Evolutionary conservation across 2,329 filamentous ascomycete genomes (phyloP).

Genomic region (Alternaria dauci): DNA sequence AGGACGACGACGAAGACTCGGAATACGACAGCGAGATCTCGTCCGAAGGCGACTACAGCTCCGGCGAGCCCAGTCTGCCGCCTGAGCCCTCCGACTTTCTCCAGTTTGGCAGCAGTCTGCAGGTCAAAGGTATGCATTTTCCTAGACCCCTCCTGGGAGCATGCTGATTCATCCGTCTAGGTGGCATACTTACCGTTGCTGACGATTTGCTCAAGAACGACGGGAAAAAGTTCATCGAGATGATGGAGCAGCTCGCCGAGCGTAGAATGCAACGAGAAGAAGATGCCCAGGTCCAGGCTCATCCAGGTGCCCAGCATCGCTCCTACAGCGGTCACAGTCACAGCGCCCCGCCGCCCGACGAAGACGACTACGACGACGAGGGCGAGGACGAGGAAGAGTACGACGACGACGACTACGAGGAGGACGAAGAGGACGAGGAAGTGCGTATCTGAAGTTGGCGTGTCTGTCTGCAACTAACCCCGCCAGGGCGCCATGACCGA

Average conservation of each 20-base stretch:
- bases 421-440: slow-evolving; percentile 47
- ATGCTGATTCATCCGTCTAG: slow-evolving; percentile 58
- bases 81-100: slow-evolving; percentile 85
- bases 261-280: slow-evolving; percentile 96
- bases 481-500: slow-evolving; percentile 93
- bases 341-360: slow-evolving; percentile 68
- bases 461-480: slow-evolving; percentile 33
- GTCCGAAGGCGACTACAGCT: slow-evolving; percentile 72
- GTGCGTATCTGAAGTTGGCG: slow-evolving; percentile 34
- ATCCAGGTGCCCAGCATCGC: slow-evolving; percentile 62
- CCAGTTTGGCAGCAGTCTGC: slow-evolving; percentile 96
- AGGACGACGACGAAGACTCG: slow-evolving; percentile 64
- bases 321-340: slow-evolving; percentile 69
- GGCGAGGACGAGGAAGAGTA: slow-evolving; percentile 68
- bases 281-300: slow-evolving; percentile 74
- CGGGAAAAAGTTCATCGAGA: slow-evolving; percentile 99
- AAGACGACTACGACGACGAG: slow-evolving; percentile 80
- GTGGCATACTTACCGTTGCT: slow-evolving; percentile 97
- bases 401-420: slow-evolving; percentile 66
- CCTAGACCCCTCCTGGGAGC: slow-evolving; percentile 17
- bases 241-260: slow-evolving; percentile 99
- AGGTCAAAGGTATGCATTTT: slow-evolving; percentile 75
- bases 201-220: slow-evolving; percentile 99
- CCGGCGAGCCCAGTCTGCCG: slow-evolving; percentile 69
- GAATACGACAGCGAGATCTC: slow-evolving; percentile 65